Evolutionary conservation across 352 stramenopile genomes (phyloP).

Genomic region (Phytophthora hibernalis): DNA sequence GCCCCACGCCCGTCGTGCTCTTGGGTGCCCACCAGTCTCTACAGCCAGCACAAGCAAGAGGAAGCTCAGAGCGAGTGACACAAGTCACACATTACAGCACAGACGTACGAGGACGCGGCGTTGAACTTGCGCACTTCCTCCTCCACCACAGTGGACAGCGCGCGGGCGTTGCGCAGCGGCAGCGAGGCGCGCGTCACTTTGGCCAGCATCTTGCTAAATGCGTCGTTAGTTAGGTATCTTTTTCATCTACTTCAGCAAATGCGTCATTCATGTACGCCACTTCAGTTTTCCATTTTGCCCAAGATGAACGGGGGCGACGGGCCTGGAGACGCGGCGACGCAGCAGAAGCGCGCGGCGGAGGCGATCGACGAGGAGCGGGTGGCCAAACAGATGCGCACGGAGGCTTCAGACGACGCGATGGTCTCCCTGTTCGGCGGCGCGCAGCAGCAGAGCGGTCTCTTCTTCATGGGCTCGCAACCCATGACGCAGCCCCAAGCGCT

Average conservation of each 20-base stretch:
- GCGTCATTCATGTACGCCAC: constrained; percentile 15
- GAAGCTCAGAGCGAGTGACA: background rate
- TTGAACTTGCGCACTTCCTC: constrained; percentile 90
- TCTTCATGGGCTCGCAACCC: constrained; percentile 42
- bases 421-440: constrained; percentile 35
- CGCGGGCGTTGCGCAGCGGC: constrained; percentile 25
- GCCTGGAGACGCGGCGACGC: constrained; percentile 15
- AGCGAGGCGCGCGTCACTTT: constrained; percentile 7
- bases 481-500: constrained; percentile 37
- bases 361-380: constrained; percentile 32
- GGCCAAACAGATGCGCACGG: constrained; percentile 47
- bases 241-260: background rate
- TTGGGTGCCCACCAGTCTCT: constrained; percentile 87
- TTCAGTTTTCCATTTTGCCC: constrained; percentile 14
- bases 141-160: constrained; percentile 72
- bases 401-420: constrained; percentile 40
- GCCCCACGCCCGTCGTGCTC: constrained; percentile 76
- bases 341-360: constrained; percentile 35
- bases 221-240: background rate
- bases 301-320: constrained; percentile 30
- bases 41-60: constrained; percentile 11
- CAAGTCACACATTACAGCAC: background rate
- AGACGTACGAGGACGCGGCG: constrained; percentile 66
- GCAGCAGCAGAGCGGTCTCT: constrained; percentile 32
- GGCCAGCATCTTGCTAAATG: constrained; percentile 22